A percentile compares a stretch with the other conserved stretches of the same genome.
Conservation (phyloP, 73 alveolate species). For the Breviolum minutum region DNA sequence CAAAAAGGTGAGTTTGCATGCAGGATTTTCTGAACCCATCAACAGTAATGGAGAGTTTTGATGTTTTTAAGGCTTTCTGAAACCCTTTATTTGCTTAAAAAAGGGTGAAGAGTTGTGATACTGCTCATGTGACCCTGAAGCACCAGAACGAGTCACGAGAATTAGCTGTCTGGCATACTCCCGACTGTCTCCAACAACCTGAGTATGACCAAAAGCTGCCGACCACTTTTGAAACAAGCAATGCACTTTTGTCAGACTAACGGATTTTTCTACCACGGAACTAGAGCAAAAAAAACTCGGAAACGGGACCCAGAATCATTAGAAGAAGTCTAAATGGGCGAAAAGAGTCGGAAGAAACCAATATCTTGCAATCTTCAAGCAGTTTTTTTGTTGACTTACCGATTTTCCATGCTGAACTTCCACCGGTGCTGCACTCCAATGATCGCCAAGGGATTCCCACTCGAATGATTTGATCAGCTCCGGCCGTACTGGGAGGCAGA, state of each 20-base stretch:
- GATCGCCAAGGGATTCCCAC: neutral
- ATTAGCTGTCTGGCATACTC: constrained; percentile 36
- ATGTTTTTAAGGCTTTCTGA: neutral
- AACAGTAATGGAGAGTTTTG: neutral
- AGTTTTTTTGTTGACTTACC: neutral
- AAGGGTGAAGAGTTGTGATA: too few species aligned
- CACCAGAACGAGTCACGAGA: neutral
- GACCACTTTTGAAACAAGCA: too few species aligned
- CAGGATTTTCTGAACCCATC: neutral
- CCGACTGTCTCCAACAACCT: constrained; percentile 58
- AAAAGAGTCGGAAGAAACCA: neutral
- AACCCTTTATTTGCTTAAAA: neutral
- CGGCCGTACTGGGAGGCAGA: constrained; percentile 39
- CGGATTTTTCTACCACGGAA: too few species aligned
- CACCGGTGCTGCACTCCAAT: neutral
- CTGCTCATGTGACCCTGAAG: too few species aligned
- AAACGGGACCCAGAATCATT: neutral
- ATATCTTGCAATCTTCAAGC: neutral
- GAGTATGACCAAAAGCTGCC: neutral
- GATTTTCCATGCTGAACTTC: neutral
- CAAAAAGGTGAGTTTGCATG: neutral
- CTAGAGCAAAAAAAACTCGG: neutral
- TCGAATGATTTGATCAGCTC: constrained; percentile 48
- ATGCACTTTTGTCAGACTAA: too few species aligned
- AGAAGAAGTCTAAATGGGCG: neutral